Evolutionary conservation across 2,329 filamentous ascomycete species (phyloP).

Genomic region (Chaetothyriales sp.): DNA sequence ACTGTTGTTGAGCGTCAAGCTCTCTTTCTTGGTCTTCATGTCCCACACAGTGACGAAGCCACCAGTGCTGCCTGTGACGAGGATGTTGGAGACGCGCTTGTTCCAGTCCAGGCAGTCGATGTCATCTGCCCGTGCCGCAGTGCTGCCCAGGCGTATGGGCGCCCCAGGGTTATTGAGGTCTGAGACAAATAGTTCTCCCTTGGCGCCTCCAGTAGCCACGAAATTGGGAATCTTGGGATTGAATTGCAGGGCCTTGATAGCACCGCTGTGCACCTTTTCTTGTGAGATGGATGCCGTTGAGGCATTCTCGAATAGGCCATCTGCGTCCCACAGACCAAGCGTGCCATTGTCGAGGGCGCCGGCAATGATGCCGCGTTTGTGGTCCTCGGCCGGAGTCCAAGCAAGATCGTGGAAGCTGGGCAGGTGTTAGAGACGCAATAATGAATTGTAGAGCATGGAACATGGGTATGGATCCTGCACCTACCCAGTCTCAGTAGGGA

Average conservation of each 20-base stretch:
- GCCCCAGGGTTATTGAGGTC: slow-evolving; percentile 80
- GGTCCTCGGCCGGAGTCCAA: slow-evolving; percentile 69
- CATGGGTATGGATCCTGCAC: slow-evolving; percentile 5
- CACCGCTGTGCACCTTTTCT: slow-evolving; percentile 76
- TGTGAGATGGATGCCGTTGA: slow-evolving; percentile 70
- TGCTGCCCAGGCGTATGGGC: slow-evolving; percentile 75
- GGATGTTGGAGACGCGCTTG: slow-evolving; percentile 88
- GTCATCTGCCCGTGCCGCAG: slow-evolving; percentile 79
- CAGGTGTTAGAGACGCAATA: slow-evolving; percentile 2
- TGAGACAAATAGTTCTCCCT: slow-evolving; percentile 92
- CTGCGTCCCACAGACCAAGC: slow-evolving; percentile 85
- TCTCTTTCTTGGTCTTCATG: slow-evolving; percentile 94
- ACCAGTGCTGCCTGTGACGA: slow-evolving; percentile 82
- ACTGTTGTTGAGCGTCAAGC: slow-evolving; percentile 74
- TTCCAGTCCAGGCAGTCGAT: slow-evolving; percentile 98
- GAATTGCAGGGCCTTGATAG: slow-evolving; percentile 91
- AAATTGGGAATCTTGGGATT: slow-evolving; percentile 85
- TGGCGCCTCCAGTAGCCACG: slow-evolving; percentile 78
- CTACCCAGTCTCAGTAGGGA: slow-evolving; percentile 81
- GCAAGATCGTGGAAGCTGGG: slow-evolving; percentile 89
- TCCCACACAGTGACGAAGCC: slow-evolving; percentile 98
- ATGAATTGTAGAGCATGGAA: not conserved
- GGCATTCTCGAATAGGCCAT: slow-evolving; percentile 41
- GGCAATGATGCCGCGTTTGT: slow-evolving; percentile 77
- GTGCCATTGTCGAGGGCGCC: slow-evolving; percentile 90